Evolutionary conservation across 768 basidiomycete species (phyloP), one percentile per base, ranked within the genome.

Genomic region (Myochromella boudieri): DNA sequence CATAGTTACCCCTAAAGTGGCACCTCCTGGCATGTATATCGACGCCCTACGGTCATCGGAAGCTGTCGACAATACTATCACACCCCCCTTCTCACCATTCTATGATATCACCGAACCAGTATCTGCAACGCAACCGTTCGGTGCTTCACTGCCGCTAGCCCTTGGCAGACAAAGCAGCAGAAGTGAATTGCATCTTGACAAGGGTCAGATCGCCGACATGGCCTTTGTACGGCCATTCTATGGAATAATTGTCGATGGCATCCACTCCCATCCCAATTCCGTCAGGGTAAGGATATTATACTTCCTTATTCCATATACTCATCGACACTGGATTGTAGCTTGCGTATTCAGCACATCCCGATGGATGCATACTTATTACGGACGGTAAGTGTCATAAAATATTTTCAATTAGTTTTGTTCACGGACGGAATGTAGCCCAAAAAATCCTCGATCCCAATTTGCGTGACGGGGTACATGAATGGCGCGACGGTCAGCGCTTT

Each of bases 241-340:
- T 58, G 91, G 86, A 44, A 70, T 95, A 43, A 95, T 95, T 52
- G 91, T 91, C 6, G 93, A 95, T 61, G 93, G 92, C 1, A 81
- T 93, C 44, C 93, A 95, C 60, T 88, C 83, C 10, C 92, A 95
- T 64, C 92, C 93, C 12, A 90, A 92, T 62, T 90, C 90, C 34
- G 88, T 95, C 46, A 74, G 88, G 57, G 87, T 93, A 64, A 46
- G 84, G 29, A 31, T 49, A 34, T 15, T 32, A 40, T 21, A 31
- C 17, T 42, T 34, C 18, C 39, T 33, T n/a, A 37, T 21, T 27
- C 20, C 34, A 22, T 39, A n/a, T 41, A 15, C 8, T 29, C 18
- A 40, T 55, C 38, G 29, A 41, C 6, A 29, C 18, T 42, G 24
- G 24, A 18, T 15, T 12, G 17, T 58, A 91, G 88, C 67, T 92